Evolutionary conservation across 2,329 filamentous ascomycete genomes (phyloP), one percentile per base, ranked within the genome.

Genomic region (Keithomyces neogunnii): DNA sequence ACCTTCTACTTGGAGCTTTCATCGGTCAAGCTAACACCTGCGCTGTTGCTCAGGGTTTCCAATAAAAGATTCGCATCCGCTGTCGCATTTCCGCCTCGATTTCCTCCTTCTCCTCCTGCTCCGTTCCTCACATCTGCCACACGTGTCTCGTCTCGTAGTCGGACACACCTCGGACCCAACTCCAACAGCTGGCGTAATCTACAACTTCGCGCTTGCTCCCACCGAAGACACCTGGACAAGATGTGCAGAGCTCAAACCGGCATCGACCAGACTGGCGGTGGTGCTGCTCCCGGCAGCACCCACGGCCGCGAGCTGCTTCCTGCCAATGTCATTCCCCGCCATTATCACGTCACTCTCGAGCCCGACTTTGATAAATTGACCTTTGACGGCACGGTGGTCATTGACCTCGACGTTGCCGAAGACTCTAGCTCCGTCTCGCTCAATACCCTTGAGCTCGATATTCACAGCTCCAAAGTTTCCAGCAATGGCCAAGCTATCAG

Each of bases 271-370:
- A 63, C 63, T 51, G 62, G 66, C 57, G 65, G 63, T 52, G 65
- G 65, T 51, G 54, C 52, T 13, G 51, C 55, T 48, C 40, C 57
- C 26, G 47, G 51, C 26, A 50, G 45, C 31, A 35, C 50, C 45
- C 70, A 63, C 19, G 61, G 58, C 39, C 85, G 92, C 62, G 87
- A 95, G 74, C 85, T 97, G 58, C 78, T 97, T 61, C 93, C 92
- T 49, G 84, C 85, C 70, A 95, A 96, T 65, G 89, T 96, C 63
- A 86, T 92, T 68, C 91, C 92, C n/a, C 72, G 78, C 39, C 90
- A 97, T 73, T 97, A 97, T 72, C 83, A 95, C 68, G 72, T 97
- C 60, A 93, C 88, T 1, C 77, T 97, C 56, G 93, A 97, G 73
- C 90, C 92, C 50, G 82, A 96, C 73, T 88, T 97, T 60, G 79